Evolutionary conservation across 306 rosid genomes (phyloP), one percentile per base, ranked within the genome.

Genomic region (Vigna unguiculata): DNA sequence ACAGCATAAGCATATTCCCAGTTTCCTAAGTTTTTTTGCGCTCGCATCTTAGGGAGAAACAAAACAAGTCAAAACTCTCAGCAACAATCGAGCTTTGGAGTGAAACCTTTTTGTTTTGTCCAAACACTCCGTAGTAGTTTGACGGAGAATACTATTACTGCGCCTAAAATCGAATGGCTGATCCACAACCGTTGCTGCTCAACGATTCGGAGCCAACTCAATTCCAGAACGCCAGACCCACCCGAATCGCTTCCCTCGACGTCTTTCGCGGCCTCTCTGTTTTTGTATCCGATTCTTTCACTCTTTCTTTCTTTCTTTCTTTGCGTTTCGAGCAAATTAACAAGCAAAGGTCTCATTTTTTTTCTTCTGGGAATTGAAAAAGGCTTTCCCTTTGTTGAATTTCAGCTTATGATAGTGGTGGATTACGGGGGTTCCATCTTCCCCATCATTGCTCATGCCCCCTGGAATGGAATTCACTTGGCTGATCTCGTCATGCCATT

Each of bases 211-310:
- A 80, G 10, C 75, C 74, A 41, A 74, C n/a, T 21, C 84, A 78
- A 5, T 22, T 46, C 1, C 32, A 17, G 36, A 19, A 43, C 46
- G 15, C 2, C 54, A 28, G 1, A 38, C 11, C 76, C 38, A 43
- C 88, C 19, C 88, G 98, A 38, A 85, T 94, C 71, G 90, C 87
- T 72, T 94, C 98, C 20, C 81, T 93, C 46, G 98, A 93, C 25
- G 96, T 91, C 86, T 91, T 94, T 81, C 97, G 98, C 15, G 98
- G 98, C 65, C 94, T 94, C 85, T 88, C 91, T 73, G 97, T 94
- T 79, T 84, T 94, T 46, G 98, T 93, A 70, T 81, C 47, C 16
- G 13, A 43, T 12, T 3, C 48, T 47, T 15, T 76, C 62, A 9
- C 7, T 54, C 36, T 28, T 28, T 28, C 32, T 28, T 4, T 28